Evolutionary conservation across 768 basidiomycete genomes (phyloP).

Genomic region (Filobasidium wieringae): DNA sequence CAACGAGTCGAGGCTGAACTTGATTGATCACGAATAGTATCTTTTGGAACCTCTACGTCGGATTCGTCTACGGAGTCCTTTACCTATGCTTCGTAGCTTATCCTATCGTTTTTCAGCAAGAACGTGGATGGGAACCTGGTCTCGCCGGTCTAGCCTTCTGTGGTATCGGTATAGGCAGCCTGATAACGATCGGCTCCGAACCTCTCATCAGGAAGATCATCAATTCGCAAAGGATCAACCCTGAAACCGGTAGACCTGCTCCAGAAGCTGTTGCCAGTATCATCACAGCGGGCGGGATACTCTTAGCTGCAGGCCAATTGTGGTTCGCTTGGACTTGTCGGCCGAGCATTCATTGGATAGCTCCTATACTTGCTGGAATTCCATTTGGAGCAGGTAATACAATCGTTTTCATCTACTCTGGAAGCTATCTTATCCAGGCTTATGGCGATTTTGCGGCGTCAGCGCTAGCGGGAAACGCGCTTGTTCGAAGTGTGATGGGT

Average conservation of each 20-base stretch:
- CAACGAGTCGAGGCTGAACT: background rate
- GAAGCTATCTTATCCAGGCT: slow-evolving; percentile 60
- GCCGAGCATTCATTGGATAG: slow-evolving; percentile 50
- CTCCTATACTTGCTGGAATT: slow-evolving; percentile 56
- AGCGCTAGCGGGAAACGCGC: slow-evolving; percentile 57
- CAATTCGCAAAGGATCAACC: slow-evolving; percentile 32
- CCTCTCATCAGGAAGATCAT: slow-evolving; percentile 32
- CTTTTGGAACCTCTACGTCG: slow-evolving; percentile 11
- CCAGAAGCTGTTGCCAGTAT: slow-evolving; percentile 41
- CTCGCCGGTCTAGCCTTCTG: slow-evolving; percentile 39
- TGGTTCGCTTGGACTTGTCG: slow-evolving; percentile 22
- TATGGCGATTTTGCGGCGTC: slow-evolving; percentile 56
- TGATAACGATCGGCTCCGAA: slow-evolving; percentile 21
- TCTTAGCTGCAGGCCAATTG: slow-evolving; percentile 31
- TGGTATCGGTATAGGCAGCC: slow-evolving; percentile 34
- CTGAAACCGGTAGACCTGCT: slow-evolving; percentile 31
- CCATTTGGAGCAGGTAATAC: slow-evolving; percentile 41
- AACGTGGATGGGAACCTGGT: slow-evolving; percentile 40
- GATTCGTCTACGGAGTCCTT: slow-evolving; percentile 6
- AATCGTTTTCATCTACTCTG: slow-evolving; percentile 53
- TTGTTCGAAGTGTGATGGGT: slow-evolving; percentile 24
- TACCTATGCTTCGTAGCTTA: slow-evolving; percentile 34
- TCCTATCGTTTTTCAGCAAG: slow-evolving; percentile 39
- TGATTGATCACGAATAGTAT: background rate
- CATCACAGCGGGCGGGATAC: slow-evolving; percentile 35